A percentile compares a stretch with the other conserved stretches of the same genome.
These are phyloP conservation scores for Hevea brasiliensis DNA, from an alignment of 345 rosid species.

Conservation along the genomic window DNA sequence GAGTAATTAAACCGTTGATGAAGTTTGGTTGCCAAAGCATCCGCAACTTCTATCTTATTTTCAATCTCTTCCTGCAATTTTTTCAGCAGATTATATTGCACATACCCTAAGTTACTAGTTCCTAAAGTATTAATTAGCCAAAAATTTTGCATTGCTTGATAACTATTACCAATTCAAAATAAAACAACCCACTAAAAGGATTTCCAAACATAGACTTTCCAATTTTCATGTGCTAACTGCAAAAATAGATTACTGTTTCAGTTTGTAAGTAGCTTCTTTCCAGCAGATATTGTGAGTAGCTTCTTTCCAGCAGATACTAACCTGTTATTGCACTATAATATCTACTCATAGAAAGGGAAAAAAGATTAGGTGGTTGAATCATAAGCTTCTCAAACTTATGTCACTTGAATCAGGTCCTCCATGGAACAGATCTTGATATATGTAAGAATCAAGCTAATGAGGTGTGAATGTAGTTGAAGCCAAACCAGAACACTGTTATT, in stretches of 20 bases:
- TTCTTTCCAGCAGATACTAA: background rate
- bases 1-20: slow-evolving; percentile 75
- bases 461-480: background rate
- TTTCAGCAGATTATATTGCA: slow-evolving; percentile 10
- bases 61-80: slow-evolving; percentile 78
- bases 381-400: background rate
- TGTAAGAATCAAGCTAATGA: background rate
- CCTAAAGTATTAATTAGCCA: background rate
- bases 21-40: slow-evolving; percentile 89
- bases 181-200: background rate
- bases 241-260: background rate
- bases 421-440: background rate
- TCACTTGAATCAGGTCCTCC: background rate
- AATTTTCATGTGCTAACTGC: background rate
- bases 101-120: slow-evolving; percentile 1
- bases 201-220: background rate
- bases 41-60: slow-evolving; percentile 87
- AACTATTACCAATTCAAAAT: background rate
- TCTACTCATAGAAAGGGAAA: background rate
- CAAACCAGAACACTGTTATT: background rate
- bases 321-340: background rate
- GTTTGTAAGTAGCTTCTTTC: slow-evolving; percentile 3
- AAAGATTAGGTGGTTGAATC: background rate
- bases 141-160: background rate
- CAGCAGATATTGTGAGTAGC: background rate